Conservation (phyloP, 305 asterid species). For the Fraxinus sp. region DNA sequence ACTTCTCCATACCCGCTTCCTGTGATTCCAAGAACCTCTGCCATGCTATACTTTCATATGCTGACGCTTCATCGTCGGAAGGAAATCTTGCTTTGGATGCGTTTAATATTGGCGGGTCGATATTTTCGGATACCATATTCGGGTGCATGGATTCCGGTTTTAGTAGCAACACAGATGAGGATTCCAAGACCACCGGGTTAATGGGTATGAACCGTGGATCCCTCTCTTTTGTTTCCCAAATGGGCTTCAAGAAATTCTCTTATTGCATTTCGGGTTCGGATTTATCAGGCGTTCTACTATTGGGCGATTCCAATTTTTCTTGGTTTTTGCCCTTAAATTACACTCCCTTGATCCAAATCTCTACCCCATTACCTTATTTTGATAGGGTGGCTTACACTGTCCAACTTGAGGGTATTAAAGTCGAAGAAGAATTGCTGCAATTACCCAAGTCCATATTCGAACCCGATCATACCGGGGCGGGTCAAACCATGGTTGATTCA, state of each 20-base stretch:
- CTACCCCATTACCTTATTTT: slow-evolving; percentile 73
- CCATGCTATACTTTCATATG: slow-evolving; percentile 70
- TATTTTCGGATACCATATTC: slow-evolving; percentile 52
- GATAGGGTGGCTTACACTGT: slow-evolving; percentile 79
- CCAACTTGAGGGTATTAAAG: slow-evolving; percentile 75
- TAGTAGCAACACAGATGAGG: slow-evolving; percentile 56
- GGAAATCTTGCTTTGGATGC: slow-evolving; percentile 64
- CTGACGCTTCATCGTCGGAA: slow-evolving; percentile 66
- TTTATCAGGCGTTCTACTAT: slow-evolving; percentile 51
- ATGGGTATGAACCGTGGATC: slow-evolving; percentile 93
- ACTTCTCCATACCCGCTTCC: slow-evolving; percentile 76
- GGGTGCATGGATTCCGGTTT: slow-evolving; percentile 85
- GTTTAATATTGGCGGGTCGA: slow-evolving; percentile 54
- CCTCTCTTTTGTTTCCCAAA: slow-evolving; percentile 69
- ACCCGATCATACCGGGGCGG: slow-evolving; percentile 93
- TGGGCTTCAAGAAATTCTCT: slow-evolving; percentile 71
- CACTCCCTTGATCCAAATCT: slow-evolving; percentile 65
- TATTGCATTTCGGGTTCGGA: slow-evolving; percentile 76
- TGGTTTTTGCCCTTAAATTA: slow-evolving; percentile 60
- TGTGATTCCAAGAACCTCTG: slow-evolving; percentile 66
- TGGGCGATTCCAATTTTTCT: slow-evolving; percentile 58
- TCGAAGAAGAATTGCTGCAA: slow-evolving; percentile 39
- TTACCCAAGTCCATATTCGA: slow-evolving; percentile 59
- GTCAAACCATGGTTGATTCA: slow-evolving; percentile 89
- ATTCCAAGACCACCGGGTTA: slow-evolving; percentile 70